Base-by-base conservation (phyloP, 768 basidiomycete genomes). In the Termitomyces sp. region DNA sequence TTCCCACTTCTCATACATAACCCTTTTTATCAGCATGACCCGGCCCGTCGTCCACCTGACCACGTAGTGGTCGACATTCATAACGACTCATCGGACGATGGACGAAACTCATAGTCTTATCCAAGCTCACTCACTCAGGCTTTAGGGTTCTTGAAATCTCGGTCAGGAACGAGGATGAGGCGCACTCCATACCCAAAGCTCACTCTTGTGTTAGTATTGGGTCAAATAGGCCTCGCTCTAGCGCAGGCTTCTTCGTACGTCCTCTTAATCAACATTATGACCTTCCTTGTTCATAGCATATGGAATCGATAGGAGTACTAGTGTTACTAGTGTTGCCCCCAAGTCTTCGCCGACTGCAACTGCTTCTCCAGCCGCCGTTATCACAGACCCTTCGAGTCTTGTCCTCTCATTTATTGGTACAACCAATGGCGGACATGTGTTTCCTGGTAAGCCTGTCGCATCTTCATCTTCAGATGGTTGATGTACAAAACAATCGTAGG, bases 341-440 rank as follows among this genome's bases (percentile, higher is more conserved):
- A 42, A 56, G 12, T 31, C 42, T 20, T 43, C 42, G n/a, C 45
- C 55, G 20, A 43, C 42, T 14, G 31, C 11, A 15, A 25, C 1
- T 43, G 7, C 17, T 17, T 17, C 36, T 25, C 43, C 55, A 37
- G 31, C 42, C 3, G 15, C 56, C 0, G 32, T 31, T 42, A 65
- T 76, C 31, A 57, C 73, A 7, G 78, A 82, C 58, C 79, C 79
- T 20, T 71, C 77, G 4, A 75, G 74, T 58, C 75, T 76, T 57
- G 86, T 87, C 42, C 79, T 84, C 56, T 76, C 83, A 17, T 87
- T 88, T 72, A 84, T 88, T 15, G 87, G 86, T 17, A 86, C 86
- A 0, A 81, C 79, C 1, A 84, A 85, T 61, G 86, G 84, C 14
- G 87, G 87, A 0, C 85, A 88, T 72, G 82, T 83, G 10, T 87